Evolutionary conservation across 495 filamentous ascomycete genomes (phyloP), one percentile per base, ranked within the genome.

Genomic region (Parathielavia appendiculata): DNA sequence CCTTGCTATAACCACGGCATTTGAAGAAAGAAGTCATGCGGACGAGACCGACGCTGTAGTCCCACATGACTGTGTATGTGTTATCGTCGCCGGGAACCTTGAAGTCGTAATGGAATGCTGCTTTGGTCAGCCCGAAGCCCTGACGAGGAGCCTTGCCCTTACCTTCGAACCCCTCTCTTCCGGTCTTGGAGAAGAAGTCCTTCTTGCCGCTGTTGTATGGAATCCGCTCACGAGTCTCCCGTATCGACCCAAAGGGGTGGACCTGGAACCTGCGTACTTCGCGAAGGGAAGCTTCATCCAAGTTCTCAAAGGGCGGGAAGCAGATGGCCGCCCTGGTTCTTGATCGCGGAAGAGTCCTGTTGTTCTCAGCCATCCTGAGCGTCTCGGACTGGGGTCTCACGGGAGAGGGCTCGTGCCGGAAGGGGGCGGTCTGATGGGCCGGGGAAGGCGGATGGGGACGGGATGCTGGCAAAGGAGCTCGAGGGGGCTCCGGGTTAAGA

Each of bases 11-110:
- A 56, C 85, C 83, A 58, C 82, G 85, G 64, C 88, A 90, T 66
- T 95, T 95, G 81, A 98, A 97, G 66, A 98, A 88, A 43, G 90
- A 88, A 7, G 93, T 97, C 66, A 92, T 92, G 57, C 92, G 85
- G 51, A 97, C 92, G 26, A 96, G 86, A n/a, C 93, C 93, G 56
- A 92, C 85, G 59, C 91, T 91, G 71, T 96, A 96, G 70, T 98
- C 93, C 93, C 93, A 98, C 84, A 95, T 90, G 23, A 98, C 83
- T 8, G 77, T 81, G 76, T 90, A 91, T 49, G 77, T 70, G 60
- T 77, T 80, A 7, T 85, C 81, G 40, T 90, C 81, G 12, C 76
- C 83, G 8, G 86, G 86, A 22, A 86, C 68, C 64, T 82, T 81
- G 75, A 96, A 98, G n/a, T 79, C 84, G 71, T 97, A 98, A 57